Conservation (phyloP, 441 rosid species). For the Rhodomyrtus psidioides region DNA sequence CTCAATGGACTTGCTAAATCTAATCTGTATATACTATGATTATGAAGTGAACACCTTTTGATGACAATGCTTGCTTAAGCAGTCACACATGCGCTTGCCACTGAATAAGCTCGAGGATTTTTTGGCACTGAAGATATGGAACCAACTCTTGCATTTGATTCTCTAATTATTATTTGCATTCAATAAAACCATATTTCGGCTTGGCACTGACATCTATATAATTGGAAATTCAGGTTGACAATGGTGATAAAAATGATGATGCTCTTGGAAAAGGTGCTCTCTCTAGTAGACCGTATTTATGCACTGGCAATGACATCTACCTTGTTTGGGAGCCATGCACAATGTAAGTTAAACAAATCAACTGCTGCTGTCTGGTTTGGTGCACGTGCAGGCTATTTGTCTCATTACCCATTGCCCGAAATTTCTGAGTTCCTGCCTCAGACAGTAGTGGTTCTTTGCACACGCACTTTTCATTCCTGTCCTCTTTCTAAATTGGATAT, state of each 20-base stretch:
- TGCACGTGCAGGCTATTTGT: background rate
- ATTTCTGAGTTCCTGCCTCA: background rate
- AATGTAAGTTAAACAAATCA: constrained; percentile 34
- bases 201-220: background rate
- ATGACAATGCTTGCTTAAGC: background rate
- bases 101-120: background rate
- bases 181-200: background rate
- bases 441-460: background rate
- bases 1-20: background rate
- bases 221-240: constrained; percentile 25
- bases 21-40: background rate
- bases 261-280: constrained; percentile 2
- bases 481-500: background rate
- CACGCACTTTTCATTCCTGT: background rate
- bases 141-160: background rate
- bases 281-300: constrained; percentile 38
- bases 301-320: constrained; percentile 77
- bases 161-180: background rate
- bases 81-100: background rate
- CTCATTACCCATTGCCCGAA: background rate
- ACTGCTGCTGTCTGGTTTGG: background rate
- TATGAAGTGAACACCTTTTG: background rate
- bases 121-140: background rate
- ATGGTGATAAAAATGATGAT: constrained; percentile 15
- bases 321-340: constrained; percentile 70